Conservation (phyloP, 2,329 filamentous ascomycete genomes). For the Fusarium sp. region DNA sequence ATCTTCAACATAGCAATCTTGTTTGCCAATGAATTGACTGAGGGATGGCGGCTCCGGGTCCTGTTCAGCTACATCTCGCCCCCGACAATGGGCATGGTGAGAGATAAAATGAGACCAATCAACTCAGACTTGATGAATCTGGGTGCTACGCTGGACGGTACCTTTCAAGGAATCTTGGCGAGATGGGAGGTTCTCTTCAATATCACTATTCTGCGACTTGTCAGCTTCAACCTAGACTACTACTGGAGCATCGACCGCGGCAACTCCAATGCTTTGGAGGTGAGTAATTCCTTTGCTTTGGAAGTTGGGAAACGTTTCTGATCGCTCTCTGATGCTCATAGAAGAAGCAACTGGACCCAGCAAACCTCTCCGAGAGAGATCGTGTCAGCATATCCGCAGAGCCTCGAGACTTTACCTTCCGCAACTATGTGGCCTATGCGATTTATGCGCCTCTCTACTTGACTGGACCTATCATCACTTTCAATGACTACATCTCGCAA, state of each 20-base stretch:
- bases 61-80: constrained; percentile 66
- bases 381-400: constrained; percentile 81
- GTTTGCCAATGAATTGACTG: constrained; percentile 87
- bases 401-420: constrained; percentile 76
- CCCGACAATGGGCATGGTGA: constrained; percentile 48
- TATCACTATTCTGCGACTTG: constrained; percentile 87
- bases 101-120: constrained; percentile 36
- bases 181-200: constrained; percentile 99
- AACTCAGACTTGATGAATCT: constrained; percentile 64
- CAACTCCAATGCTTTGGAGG: constrained; percentile 78
- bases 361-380: constrained; percentile 88
- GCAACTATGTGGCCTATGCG: constrained; percentile 88
- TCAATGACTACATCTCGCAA: constrained; percentile 97
- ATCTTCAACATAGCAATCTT: constrained; percentile 85
- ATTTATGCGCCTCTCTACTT: constrained; percentile 95
- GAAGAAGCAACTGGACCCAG: constrained; percentile 96
- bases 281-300: constrained; percentile 59
- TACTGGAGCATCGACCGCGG: constrained; percentile 85
- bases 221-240: constrained; percentile 97
- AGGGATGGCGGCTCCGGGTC: constrained; percentile 78
- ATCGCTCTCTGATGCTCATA: constrained; percentile 73
- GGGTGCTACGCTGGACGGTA: constrained; percentile 77
- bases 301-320: constrained; percentile 11
- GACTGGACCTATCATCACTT: constrained; percentile 91
- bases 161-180: constrained; percentile 81